Evolutionary conservation across 2,329 filamentous ascomycete genomes (phyloP).

Genomic region (Penicillium paneum): DNA sequence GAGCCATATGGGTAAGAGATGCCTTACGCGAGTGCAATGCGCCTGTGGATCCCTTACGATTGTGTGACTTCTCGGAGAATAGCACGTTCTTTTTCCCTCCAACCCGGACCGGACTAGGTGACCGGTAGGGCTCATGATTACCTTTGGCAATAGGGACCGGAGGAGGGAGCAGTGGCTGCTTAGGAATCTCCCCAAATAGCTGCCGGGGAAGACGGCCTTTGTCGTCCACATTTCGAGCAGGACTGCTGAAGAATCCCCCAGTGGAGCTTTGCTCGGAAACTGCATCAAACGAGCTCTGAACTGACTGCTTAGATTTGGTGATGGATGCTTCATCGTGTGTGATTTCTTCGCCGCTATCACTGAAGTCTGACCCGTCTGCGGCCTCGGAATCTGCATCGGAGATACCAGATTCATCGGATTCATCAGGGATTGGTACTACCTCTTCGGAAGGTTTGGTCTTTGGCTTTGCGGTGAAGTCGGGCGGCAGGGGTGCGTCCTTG

Average conservation of each 20-base stretch:
- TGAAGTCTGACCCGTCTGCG: slow-evolving; percentile 42
- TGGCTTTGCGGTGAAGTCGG: slow-evolving; percentile 25
- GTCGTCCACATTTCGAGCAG: slow-evolving; percentile 30
- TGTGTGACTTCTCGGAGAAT: slow-evolving; percentile 27
- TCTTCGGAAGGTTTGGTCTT: slow-evolving; percentile 19
- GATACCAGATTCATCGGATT: slow-evolving; percentile 22
- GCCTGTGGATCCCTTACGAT: slow-evolving; percentile 35
- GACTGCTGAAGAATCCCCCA: slow-evolving; percentile 42
- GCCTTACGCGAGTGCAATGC: slow-evolving; percentile 42
- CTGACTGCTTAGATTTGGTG: slow-evolving; percentile 40
- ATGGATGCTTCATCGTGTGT: slow-evolving; percentile 39
- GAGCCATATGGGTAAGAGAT: slow-evolving; percentile 34
- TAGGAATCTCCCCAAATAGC: slow-evolving; percentile 47
- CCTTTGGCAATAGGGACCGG: slow-evolving; percentile 32
- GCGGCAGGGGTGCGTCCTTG: slow-evolving; percentile 25
- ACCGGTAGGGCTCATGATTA: slow-evolving; percentile 40
- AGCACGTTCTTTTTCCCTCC: slow-evolving; percentile 28
- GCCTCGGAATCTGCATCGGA: slow-evolving; percentile 31
- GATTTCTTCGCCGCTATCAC: slow-evolving; percentile 48
- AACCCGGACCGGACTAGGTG: slow-evolving; percentile 47
- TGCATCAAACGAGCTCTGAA: slow-evolving; percentile 46
- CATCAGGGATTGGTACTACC: slow-evolving; percentile 33
- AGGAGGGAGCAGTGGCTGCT: slow-evolving; percentile 36
- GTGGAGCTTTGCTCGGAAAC: slow-evolving; percentile 36
- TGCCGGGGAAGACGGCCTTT: slow-evolving; percentile 27